These are phyloP conservation scores for Stereum hirsutum DNA, from an alignment of 1,284 basidiomycete species.

Conservation along the genomic window DNA sequence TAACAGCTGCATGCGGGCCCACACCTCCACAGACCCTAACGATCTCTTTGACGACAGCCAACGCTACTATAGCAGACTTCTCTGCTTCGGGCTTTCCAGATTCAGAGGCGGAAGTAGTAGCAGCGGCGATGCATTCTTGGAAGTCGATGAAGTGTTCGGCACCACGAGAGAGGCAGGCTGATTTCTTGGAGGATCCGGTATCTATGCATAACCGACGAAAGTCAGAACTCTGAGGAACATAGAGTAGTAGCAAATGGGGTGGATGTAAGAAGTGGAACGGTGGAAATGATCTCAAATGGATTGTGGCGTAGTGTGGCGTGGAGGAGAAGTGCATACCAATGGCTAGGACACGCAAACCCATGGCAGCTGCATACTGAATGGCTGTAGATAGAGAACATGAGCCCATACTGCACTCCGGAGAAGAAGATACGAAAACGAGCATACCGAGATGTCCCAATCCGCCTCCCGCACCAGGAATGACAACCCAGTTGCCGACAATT, in stretches of 20 bases:
- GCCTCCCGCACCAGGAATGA: conserved; percentile 61
- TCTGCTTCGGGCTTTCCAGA: conserved; percentile 38
- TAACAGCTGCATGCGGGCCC: conserved; percentile 60
- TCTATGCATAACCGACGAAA: conserved; percentile 25
- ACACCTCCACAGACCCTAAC: conserved; percentile 47
- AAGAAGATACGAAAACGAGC: not conserved
- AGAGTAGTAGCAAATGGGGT: not conserved
- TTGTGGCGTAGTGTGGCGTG: too few species aligned
- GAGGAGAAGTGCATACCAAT: too few species aligned
- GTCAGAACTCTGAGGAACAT: not conserved
- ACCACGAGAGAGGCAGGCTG: conserved; percentile 49
- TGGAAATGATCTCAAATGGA: too few species aligned
- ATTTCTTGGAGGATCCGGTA: conserved; percentile 56
- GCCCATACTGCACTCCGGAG: not conserved
- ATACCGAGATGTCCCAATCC: conserved; percentile 50
- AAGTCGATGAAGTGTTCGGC: conserved; percentile 71
- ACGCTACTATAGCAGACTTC: too few species aligned
- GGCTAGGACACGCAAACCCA: conserved; percentile 62
- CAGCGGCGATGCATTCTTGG: too few species aligned
- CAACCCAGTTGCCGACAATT: conserved; percentile 55
- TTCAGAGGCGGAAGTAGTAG: too few species aligned
- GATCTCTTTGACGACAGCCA: too few species aligned
- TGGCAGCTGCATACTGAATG: conserved; percentile 56
- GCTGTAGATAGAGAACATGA: conserved; percentile 25
- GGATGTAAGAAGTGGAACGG: not conserved